Conservation (phyloP, 2,329 filamentous ascomycete genomes). For the Parafenestella ontariensis region DNA sequence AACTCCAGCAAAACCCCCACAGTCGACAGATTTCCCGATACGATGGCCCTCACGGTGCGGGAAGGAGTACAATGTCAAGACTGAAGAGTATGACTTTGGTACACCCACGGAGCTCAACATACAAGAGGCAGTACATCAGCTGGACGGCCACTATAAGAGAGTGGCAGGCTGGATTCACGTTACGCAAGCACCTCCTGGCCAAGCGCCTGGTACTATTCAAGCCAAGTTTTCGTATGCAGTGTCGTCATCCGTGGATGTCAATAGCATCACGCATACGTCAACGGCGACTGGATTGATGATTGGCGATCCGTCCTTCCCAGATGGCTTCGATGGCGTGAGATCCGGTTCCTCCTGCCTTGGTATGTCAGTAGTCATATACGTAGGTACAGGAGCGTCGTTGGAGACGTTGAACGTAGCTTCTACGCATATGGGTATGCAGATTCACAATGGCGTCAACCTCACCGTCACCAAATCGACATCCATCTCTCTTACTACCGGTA, state of each 20-base stretch:
- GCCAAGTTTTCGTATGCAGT: constrained; percentile 48
- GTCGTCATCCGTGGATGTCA: constrained; percentile 40
- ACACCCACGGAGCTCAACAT: constrained; percentile 31
- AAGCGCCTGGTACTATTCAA: constrained; percentile 46
- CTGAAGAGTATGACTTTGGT: constrained; percentile 38
- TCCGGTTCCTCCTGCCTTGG: constrained; percentile 45
- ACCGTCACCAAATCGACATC: constrained; percentile 41
- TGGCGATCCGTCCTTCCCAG: constrained; percentile 32
- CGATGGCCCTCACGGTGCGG: constrained; percentile 45
- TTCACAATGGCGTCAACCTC: constrained; percentile 42
- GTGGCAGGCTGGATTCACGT: constrained; percentile 51
- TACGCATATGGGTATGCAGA: constrained; percentile 48
- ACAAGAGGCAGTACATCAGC: constrained; percentile 39
- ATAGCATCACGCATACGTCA: constrained; percentile 37
- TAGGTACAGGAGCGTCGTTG: constrained; percentile 42
- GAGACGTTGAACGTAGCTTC: constrained; percentile 45
- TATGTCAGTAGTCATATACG: constrained; percentile 47
- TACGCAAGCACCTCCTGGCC: constrained; percentile 40
- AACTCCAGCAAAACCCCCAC: constrained; percentile 18
- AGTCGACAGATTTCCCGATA: constrained; percentile 36
- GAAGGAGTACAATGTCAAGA: constrained; percentile 43
- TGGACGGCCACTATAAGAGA: constrained; percentile 41
- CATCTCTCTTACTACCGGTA: constrained; percentile 45
- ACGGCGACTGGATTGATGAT: constrained; percentile 32
- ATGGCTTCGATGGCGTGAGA: constrained; percentile 33